Evolutionary conservation across 2,329 filamentous ascomycete species (phyloP).

Genomic region (Aureobasidium lini): DNA sequence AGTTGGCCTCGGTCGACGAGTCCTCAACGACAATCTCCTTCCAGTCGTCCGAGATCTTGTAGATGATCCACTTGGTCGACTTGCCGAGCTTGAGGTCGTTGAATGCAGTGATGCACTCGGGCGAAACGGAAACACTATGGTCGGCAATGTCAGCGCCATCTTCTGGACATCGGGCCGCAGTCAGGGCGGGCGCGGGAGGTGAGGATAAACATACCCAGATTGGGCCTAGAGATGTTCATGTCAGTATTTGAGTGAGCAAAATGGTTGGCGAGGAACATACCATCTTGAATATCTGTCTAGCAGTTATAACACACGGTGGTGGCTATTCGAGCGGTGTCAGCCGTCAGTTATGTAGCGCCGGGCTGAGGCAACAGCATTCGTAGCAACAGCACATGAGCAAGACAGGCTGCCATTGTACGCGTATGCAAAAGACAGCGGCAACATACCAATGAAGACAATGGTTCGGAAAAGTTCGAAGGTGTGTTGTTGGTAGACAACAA

Average conservation of each 20-base stretch:
- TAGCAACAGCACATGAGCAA: not conserved
- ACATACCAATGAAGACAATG: not conserved
- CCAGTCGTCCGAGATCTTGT: conserved; percentile 77
- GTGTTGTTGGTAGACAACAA: conserved; percentile 9
- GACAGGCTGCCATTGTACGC: not conserved
- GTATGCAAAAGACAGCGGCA: not conserved
- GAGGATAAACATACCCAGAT: conserved; percentile 34
- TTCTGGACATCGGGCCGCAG: conserved; percentile 4
- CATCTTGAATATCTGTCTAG: conserved; percentile 13
- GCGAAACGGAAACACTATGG: conserved; percentile 60
- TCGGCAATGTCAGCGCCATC: conserved; percentile 1
- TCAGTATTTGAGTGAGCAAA: not conserved
- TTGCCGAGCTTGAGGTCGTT: conserved; percentile 79
- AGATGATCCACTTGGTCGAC: conserved; percentile 75
- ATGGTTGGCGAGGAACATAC: not conserved
- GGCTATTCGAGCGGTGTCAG: conserved; percentile 9
- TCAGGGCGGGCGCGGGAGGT: conserved; percentile 13
- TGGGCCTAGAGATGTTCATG: conserved; percentile 27
- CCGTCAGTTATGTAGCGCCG: conserved; percentile 4
- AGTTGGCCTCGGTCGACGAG: conserved; percentile 59
- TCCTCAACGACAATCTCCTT: conserved; percentile 77
- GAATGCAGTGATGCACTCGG: conserved; percentile 62
- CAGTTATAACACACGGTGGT: not conserved
- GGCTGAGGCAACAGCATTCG: conserved; percentile 7
- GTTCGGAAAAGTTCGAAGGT: not conserved